Conservation (phyloP, 2,329 filamentous ascomycete species). For the Chaetomiaceae sp. region DNA sequence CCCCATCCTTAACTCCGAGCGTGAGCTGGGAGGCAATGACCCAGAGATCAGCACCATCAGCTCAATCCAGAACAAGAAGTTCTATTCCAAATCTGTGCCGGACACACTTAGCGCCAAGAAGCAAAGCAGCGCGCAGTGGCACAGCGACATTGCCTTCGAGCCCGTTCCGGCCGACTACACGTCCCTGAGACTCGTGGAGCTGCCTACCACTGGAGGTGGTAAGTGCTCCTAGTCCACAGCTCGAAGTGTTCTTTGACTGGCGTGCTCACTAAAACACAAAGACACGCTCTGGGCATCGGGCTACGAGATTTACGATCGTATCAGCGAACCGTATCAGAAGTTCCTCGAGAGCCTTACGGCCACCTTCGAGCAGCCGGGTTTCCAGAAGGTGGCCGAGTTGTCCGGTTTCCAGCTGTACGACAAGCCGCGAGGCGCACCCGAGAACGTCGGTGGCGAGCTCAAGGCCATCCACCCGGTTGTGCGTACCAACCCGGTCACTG, state of each 20-base stretch:
- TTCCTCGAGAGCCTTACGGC: slow-evolving; percentile 45
- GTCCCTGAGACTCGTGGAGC: slow-evolving; percentile 46
- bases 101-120: slow-evolving; percentile 33
- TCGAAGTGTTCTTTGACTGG: background rate
- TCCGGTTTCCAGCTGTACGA: slow-evolving; percentile 42
- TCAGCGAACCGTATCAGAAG: slow-evolving; percentile 44
- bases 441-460: slow-evolving; percentile 50
- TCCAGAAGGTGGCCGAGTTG: slow-evolving; percentile 37
- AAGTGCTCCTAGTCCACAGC: slow-evolving; percentile 14
- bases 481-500: slow-evolving; percentile 59
- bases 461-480: slow-evolving; percentile 52
- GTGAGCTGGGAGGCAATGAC: slow-evolving; percentile 50
- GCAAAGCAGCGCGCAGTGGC: slow-evolving; percentile 42
- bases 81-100: slow-evolving; percentile 28
- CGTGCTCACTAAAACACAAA: slow-evolving; percentile 10
- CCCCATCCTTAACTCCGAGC: slow-evolving; percentile 51
- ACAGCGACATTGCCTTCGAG: slow-evolving; percentile 53
- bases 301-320: slow-evolving; percentile 46
- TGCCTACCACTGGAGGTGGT: slow-evolving; percentile 39
- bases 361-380: slow-evolving; percentile 41
- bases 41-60: slow-evolving; percentile 57
- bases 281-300: slow-evolving; percentile 44
- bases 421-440: slow-evolving; percentile 46
- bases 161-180: slow-evolving; percentile 51
- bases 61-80: slow-evolving; percentile 44